Percentiles rank a stretch among this genome's conserved stretches.
phyloP scores from a whole-genome alignment of 1,139 yeast genomes.

The Saccharomyces uvarum region DNA sequence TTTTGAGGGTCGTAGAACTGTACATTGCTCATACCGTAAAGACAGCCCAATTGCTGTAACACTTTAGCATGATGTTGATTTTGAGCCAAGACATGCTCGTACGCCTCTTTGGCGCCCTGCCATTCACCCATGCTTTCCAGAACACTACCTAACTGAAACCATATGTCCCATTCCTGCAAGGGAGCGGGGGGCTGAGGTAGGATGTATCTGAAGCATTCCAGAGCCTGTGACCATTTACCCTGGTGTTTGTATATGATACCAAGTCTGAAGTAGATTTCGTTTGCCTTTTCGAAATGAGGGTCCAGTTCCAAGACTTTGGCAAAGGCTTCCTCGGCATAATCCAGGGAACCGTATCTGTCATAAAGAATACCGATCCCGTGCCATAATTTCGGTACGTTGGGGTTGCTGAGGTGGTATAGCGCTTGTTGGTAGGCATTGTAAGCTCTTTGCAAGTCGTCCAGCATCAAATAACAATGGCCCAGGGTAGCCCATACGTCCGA shows the following conservation, averaged over 20 bases:
- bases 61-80: slow-evolving; percentile 95
- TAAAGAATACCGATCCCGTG: slow-evolving; percentile 95
- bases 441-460: slow-evolving; percentile 91
- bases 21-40: slow-evolving; percentile 72
- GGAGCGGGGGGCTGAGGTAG: slow-evolving; percentile 90
- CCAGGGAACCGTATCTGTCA: slow-evolving; percentile 91
- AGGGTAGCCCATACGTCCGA: slow-evolving; percentile 97
- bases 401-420: slow-evolving; percentile 78
- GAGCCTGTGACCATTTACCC: slow-evolving; percentile 73
- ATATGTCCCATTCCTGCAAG: slow-evolving; percentile 89
- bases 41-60: slow-evolving; percentile 89
- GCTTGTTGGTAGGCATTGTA: slow-evolving; percentile 97
- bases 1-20: slow-evolving; percentile 68
- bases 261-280: slow-evolving; percentile 88
- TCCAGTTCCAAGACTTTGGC: slow-evolving; percentile 92
- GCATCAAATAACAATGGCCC: slow-evolving; percentile 94
- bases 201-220: slow-evolving; percentile 91
- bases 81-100: slow-evolving; percentile 81
- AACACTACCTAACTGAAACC: slow-evolving; percentile 97
- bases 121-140: slow-evolving; percentile 91
- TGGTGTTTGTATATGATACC: slow-evolving; percentile 98
- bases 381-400: slow-evolving; percentile 95
- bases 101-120: slow-evolving; percentile 88
- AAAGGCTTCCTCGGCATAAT: slow-evolving; percentile 96
- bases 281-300: slow-evolving; percentile 91